These are phyloP conservation scores for Ceratocystis huliohia DNA, from an alignment of 2,329 filamentous ascomycete genomes.

Conservation along the genomic window DNA sequence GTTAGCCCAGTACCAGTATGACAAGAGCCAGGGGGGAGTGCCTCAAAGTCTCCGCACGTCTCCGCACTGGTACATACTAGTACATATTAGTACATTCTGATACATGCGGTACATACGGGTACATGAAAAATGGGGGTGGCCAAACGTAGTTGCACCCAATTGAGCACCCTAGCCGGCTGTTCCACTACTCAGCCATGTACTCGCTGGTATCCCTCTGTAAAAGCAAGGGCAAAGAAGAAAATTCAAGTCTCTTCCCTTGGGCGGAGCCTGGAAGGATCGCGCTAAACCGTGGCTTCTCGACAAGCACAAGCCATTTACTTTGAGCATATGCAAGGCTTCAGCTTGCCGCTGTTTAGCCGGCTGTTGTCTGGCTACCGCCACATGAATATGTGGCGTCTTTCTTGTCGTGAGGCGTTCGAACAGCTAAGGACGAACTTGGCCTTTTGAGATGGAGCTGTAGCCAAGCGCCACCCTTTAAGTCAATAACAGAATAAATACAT, in stretches of 20 bases:
- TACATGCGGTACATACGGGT: background rate
- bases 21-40: conserved; percentile 17
- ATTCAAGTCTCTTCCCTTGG: background rate
- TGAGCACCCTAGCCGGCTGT: background rate
- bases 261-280: background rate
- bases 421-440: conserved; percentile 17
- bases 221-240: background rate
- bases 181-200: background rate
- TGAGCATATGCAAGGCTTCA: background rate
- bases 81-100: no score
- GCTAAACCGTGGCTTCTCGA: background rate
- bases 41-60: background rate
- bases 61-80: conserved; percentile 5
- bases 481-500: background rate
- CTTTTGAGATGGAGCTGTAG: conserved; percentile 13
- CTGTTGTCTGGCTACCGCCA: background rate
- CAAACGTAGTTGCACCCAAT: background rate
- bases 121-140: conserved; percentile 7
- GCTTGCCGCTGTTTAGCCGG: background rate
- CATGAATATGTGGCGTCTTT: background rate
- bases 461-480: conserved; percentile 2
- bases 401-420: background rate
- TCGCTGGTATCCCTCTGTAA: background rate
- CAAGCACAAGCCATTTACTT: background rate
- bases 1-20: conserved; percentile 6